A percentile compares a stretch with the other conserved stretches of the same genome.
Evolutionary conservation across 352 stramenopile species (phyloP).

Genomic region (Globisporangium rhizosaccharum): DNA sequence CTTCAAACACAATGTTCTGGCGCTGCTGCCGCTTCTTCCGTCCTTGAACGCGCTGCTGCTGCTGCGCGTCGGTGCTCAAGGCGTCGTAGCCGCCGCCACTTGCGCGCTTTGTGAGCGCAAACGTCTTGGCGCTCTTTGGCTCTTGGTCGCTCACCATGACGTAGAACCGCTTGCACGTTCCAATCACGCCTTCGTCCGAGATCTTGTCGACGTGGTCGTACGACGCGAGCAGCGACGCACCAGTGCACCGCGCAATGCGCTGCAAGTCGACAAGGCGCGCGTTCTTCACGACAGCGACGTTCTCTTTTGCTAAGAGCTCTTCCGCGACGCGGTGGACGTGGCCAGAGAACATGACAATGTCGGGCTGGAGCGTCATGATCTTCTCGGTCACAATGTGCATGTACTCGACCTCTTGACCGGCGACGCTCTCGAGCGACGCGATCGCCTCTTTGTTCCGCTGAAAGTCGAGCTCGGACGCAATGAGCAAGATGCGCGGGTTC

Average conservation of each 20-base stretch:
- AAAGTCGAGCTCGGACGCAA: conserved; percentile 79
- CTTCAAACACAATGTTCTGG: conserved; percentile 87
- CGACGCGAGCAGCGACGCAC: conserved; percentile 70
- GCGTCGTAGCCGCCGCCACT: conserved; percentile 17
- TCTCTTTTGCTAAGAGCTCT: conserved; percentile 68
- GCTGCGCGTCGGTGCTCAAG: conserved; percentile 3
- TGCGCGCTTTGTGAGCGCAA: conserved; percentile 33
- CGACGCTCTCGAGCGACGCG: conserved; percentile 77
- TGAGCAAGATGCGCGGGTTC: conserved; percentile 76
- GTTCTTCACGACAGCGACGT: conserved; percentile 84
- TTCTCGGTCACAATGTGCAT: conserved; percentile 89
- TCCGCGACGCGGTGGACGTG: conserved; percentile 84
- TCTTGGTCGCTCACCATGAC: conserved; percentile 80
- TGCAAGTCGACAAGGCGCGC: conserved; percentile 72
- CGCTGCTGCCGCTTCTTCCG: conserved; percentile 58
- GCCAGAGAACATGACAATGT: conserved; percentile 83
- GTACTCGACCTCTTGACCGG: conserved; percentile 83
- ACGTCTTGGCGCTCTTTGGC: conserved; percentile 56
- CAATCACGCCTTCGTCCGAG: conserved; percentile 63
- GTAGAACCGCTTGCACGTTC: conserved; percentile 78
- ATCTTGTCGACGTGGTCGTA: conserved; percentile 89
- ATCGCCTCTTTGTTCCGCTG: conserved; percentile 82
- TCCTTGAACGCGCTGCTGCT: conserved; percentile 1
- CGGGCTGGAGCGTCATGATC: conserved; percentile 76
- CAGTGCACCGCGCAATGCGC: conserved; percentile 71